These are phyloP conservation scores for Phlegmacium glaucopus DNA, from an alignment of 768 basidiomycete species.

Conservation along the genomic window DNA sequence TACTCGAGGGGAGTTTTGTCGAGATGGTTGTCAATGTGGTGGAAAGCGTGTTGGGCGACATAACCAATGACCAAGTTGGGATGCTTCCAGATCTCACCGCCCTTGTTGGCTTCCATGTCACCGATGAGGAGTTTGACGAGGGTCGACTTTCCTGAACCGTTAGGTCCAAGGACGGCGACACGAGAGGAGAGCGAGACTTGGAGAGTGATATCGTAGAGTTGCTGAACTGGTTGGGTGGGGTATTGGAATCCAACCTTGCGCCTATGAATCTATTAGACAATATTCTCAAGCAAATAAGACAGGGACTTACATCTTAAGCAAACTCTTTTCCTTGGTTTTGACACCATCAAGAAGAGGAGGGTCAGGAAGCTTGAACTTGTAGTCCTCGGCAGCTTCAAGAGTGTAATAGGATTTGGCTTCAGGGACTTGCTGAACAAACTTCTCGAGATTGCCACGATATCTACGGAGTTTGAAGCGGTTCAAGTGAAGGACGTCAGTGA, in stretches of 20 bases:
- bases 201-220: slow-evolving; percentile 91
- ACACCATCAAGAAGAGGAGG: slow-evolving; percentile 98
- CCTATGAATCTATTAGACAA: slow-evolving; percentile 20
- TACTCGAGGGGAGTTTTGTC: slow-evolving; percentile 99
- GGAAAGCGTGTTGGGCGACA: slow-evolving; percentile 99
- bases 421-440: slow-evolving; percentile 90
- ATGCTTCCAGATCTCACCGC: slow-evolving; percentile 98
- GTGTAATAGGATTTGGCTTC: slow-evolving; percentile 99
- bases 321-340: slow-evolving; percentile 98
- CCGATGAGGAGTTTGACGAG: slow-evolving; percentile 96
- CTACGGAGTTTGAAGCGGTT: slow-evolving; percentile 98
- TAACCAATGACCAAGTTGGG: slow-evolving; percentile 99
- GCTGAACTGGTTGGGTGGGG: slow-evolving; percentile 80
- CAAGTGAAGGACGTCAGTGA: slow-evolving; percentile 95
- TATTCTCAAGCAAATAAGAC: background rate
- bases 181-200: slow-evolving; percentile 98
- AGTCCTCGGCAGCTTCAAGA: slow-evolving; percentile 93
- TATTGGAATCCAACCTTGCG: slow-evolving; percentile 98
- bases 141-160: slow-evolving; percentile 98
- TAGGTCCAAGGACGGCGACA: slow-evolving; percentile 97
- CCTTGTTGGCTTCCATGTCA: slow-evolving; percentile 94
- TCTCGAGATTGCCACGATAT: slow-evolving; percentile 94
- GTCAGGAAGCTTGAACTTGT: slow-evolving; percentile 97
- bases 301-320: slow-evolving; percentile 79
- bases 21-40: slow-evolving; percentile 97